phyloP scores from a whole-genome alignment of 1,284 basidiomycete species.

The Boletus mariae region DNA sequence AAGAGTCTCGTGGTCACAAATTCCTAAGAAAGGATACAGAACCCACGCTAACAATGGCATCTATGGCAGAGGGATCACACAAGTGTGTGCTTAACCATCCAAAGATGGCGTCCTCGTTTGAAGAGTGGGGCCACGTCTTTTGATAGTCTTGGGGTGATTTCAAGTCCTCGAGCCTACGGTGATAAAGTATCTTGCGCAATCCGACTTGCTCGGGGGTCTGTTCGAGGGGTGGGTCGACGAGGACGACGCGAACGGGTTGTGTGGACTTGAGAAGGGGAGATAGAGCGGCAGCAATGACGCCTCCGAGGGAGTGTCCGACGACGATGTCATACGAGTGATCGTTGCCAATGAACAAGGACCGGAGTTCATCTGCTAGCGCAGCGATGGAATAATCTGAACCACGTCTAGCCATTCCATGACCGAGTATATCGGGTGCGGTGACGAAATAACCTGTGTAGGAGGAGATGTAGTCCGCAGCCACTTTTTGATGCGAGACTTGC shows the following conservation, averaged over 20 bases:
- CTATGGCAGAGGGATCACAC: conserved; percentile 5
- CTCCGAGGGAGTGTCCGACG: conserved; percentile 24
- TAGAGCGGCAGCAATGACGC: neutral
- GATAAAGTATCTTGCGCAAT: rapidly evolving
- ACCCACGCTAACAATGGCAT: conserved; percentile 12
- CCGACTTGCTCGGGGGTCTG: neutral
- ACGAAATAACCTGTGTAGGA: conserved; percentile 16
- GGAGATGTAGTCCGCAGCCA: neutral
- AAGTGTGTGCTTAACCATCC: neutral
- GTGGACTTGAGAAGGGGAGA: conserved; percentile 5
- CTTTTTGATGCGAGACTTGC: conserved; percentile 1
- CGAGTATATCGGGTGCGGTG: conserved; percentile 19
- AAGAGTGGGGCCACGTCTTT: neutral
- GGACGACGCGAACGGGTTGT: conserved; percentile 2
- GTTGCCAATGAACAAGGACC: too few relatives aligned
- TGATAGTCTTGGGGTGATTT: conserved; percentile 1
- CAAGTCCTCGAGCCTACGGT: neutral
- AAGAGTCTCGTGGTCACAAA: neutral
- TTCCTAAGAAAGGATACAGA: neutral
- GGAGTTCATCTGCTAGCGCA: conserved; percentile 13
- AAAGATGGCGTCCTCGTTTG: conserved; percentile 1
- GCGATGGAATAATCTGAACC: conserved; percentile 13
- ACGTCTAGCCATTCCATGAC: conserved; percentile 8
- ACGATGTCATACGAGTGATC: neutral
- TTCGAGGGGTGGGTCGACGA: conserved; percentile 16